These are phyloP conservation scores for Pseudisothecium myosuroides DNA, from an alignment of 225 moss, liverwort and hornwort species.

Conservation along the genomic window DNA sequence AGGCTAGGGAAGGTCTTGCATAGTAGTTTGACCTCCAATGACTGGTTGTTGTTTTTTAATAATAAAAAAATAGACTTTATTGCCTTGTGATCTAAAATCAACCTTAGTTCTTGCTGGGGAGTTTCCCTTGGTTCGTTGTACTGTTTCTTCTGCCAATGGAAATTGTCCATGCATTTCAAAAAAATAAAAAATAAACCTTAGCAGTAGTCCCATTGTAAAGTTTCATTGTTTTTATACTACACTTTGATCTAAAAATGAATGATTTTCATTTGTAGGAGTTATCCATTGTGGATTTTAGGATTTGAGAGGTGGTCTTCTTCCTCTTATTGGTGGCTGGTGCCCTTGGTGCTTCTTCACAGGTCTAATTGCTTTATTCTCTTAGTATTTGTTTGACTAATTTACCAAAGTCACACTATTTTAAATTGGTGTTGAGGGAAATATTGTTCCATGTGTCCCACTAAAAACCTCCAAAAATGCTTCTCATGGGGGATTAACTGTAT, in stretches of 20 bases:
- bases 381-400: background rate
- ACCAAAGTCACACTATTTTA: background rate
- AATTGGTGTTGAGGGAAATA: background rate
- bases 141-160: no score
- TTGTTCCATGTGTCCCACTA: no score
- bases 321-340: background rate
- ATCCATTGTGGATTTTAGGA: rapidly evolving
- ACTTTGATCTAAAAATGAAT: no score
- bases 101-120: no score
- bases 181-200: background rate
- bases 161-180: no score
- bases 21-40: no score
- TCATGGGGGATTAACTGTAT: no score
- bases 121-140: no score
- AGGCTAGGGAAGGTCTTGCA: no score
- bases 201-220: background rate
- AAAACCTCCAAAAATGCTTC: no score
- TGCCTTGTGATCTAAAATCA: background rate
- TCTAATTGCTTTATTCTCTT: background rate
- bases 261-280: background rate
- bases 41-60: no score
- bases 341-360: rapidly evolving
- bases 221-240: background rate
- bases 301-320: background rate
- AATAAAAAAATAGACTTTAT: background rate